Evolutionary conservation across 1,139 yeast genomes (phyloP), one percentile per base, ranked within the genome.

Genomic region (Ashbya aceris): DNA sequence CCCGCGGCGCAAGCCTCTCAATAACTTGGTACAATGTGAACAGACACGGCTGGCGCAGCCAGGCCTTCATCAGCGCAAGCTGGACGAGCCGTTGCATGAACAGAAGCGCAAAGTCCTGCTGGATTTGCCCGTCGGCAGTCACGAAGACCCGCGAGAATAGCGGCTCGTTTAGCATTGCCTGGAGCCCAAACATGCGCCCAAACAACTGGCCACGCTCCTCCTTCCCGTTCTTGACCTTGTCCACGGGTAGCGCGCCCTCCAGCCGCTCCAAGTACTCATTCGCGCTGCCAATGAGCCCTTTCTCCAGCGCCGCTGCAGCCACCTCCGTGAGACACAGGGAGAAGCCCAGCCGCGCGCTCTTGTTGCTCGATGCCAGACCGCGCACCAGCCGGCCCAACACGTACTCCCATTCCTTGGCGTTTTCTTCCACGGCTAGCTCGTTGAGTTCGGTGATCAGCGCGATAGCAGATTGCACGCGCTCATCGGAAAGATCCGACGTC

Each of bases 271-370:
- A 29, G 13, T 52, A 40, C 7, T 45, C 41, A 6, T 60, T 53
- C 6, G 68, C 56, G n/a, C 73, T 61, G 8, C 37, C 12, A 40
- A 75, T 67, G 3, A 45, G 41, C 1, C 41, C 47, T n/a, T 56
- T 48, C 3, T 60, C 52, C 13, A 62, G 48, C 17, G 81, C 70
- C 17, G 79, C 66, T 28, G 66, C 63, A 20, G 77, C 58, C 1
- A 86, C 69, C 60, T 91, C 97, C 1, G 91, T 77, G 37, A 91
- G 66, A 33, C 96, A 93, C 74, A 86, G 76, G 2, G 95, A 84
- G 54, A 83, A 89, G 2, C 98, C 98, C 34, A 84, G 66, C 44
- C 96, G 68, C 1, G 96, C 94, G 39, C 87, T 73, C 36, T 84
- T 95, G 55, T 93, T 74, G 13, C 87, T 74, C 9, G 95, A 83